phyloP scores from a whole-genome alignment of 1,284 basidiomycete species.

The Rhodotorula mucilaginosa region DNA sequence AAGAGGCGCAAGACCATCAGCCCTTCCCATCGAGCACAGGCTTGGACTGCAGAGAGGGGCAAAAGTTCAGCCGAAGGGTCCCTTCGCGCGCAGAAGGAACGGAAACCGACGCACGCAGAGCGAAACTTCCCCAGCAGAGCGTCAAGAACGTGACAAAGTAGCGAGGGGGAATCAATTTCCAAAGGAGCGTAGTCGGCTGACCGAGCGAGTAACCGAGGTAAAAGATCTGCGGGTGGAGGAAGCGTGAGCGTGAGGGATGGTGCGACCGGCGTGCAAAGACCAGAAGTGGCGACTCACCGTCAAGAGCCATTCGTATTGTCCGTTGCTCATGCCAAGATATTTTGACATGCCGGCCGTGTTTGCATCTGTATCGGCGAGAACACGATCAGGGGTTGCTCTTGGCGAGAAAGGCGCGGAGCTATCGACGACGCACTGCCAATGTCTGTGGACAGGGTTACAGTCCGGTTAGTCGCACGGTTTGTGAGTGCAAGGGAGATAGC shows the following conservation, averaged over 20 bases:
- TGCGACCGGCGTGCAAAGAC: no score
- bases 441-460: not conserved
- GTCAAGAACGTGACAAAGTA: slow-evolving; percentile 42
- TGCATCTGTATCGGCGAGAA: slow-evolving; percentile 9
- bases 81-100: not conserved
- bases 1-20: slow-evolving; percentile 45
- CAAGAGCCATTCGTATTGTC: slow-evolving; percentile 45
- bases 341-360: slow-evolving; percentile 39
- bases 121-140: slow-evolving; percentile 42
- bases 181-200: slow-evolving; percentile 39
- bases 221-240: slow-evolving; percentile 1
- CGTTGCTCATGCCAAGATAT: slow-evolving; percentile 38
- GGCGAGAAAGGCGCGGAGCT: no score
- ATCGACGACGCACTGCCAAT: slow-evolving; percentile 21
- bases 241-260: not conserved
- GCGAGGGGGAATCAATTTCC: slow-evolving; percentile 43
- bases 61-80: slow-evolving; percentile 9
- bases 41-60: slow-evolving; percentile 33
- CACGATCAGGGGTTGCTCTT: no score
- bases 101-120: not conserved
- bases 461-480: no score
- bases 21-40: slow-evolving; percentile 42
- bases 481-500: no score
- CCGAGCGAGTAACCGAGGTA: slow-evolving; percentile 45
- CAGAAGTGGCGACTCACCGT: slow-evolving; percentile 18